Conservation (phyloP, 345 rosid species). For the Triadica sebifera region DNA sequence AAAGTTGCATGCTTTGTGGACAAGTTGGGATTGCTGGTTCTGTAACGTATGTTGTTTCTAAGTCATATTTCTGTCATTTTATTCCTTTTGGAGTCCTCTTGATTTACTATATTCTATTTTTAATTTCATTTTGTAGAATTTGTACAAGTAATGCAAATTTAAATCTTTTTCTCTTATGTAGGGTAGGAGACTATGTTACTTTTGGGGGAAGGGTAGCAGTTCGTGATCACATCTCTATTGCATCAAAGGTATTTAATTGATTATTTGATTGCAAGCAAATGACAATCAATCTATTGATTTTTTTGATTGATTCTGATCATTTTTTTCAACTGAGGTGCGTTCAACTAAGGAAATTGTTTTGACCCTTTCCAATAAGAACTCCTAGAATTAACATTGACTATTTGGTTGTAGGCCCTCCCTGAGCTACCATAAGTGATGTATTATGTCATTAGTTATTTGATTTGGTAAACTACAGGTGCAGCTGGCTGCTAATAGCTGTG, state of each 20-base stretch:
- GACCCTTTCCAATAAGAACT: too few species aligned
- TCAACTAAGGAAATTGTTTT: too few species aligned
- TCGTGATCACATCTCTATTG: constrained; percentile 62
- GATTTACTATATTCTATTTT: not conserved
- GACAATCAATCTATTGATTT: not conserved
- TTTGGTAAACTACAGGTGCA: constrained; percentile 49
- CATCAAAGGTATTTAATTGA: constrained; percentile 54
- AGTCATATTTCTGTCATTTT: not conserved
- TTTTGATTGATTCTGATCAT: not conserved
- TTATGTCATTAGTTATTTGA: not conserved
- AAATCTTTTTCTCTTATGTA: constrained; percentile 21
- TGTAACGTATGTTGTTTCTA: constrained; percentile 50
- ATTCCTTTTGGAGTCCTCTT: not conserved
- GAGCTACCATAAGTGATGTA: not conserved
- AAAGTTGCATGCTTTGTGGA: constrained; percentile 77
- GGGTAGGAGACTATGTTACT: constrained; percentile 67
- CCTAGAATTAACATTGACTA: too few species aligned
- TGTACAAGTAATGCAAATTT: not conserved
- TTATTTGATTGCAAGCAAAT: not conserved
- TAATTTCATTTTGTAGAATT: not conserved
- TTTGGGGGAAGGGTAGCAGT: constrained; percentile 73
- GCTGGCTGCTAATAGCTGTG: constrained; percentile 75
- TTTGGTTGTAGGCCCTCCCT: too few species aligned
- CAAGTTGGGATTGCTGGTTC: constrained; percentile 92
- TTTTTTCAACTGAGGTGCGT: too few species aligned